These are phyloP conservation scores for Blepharisma stoltei DNA, from an alignment of 73 alveolate genomes.

Conservation along the genomic window DNA sequence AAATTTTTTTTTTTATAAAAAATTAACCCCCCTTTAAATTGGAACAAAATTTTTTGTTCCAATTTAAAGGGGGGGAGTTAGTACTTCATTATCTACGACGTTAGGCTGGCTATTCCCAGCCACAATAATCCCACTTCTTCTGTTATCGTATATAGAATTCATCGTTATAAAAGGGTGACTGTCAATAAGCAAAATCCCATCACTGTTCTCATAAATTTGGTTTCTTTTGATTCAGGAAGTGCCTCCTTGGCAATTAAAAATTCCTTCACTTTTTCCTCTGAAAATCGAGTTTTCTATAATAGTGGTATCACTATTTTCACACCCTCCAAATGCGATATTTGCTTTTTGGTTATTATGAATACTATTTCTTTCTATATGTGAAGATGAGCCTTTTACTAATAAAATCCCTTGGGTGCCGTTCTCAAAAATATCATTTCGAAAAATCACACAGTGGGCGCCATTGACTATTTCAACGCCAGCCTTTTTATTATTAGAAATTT, in stretches of 20 bases:
- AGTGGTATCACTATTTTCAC: slow-evolving; percentile 70
- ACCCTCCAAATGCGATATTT: slow-evolving; percentile 96
- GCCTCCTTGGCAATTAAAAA: slow-evolving; percentile 82
- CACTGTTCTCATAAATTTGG: slow-evolving; percentile 89
- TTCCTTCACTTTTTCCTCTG: slow-evolving; percentile 90
- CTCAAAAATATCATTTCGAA: slow-evolving; percentile 67
- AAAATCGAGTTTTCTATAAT: slow-evolving; percentile 78
- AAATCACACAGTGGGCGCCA: slow-evolving; percentile 68
- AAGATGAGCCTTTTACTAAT: slow-evolving; percentile 87
- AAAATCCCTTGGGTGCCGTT: slow-evolving; percentile 89
- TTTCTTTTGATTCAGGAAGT: slow-evolving; percentile 77
- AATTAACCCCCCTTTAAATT: too few relatives aligned
- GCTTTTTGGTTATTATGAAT: slow-evolving; percentile 87
- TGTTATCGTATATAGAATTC: slow-evolving; percentile 78
- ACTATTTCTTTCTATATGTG: slow-evolving; percentile 86
- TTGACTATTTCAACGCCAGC: slow-evolving; percentile 85
- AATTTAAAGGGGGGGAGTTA: too few relatives aligned
- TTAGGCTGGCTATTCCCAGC: slow-evolving; percentile 76
- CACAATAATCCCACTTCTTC: slow-evolving; percentile 82
- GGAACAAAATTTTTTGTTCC: too few relatives aligned
- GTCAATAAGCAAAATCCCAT: slow-evolving; percentile 86
- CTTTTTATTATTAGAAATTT: slow-evolving; percentile 74
- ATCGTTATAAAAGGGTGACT: slow-evolving; percentile 71
- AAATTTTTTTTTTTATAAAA: too few relatives aligned
- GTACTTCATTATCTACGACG: slow-evolving; percentile 48